Percentiles rank a stretch among this genome's conserved stretches.
Evolutionary conservation across 345 rosid genomes (phyloP).

Genomic region (Rhizophora mangle): DNA sequence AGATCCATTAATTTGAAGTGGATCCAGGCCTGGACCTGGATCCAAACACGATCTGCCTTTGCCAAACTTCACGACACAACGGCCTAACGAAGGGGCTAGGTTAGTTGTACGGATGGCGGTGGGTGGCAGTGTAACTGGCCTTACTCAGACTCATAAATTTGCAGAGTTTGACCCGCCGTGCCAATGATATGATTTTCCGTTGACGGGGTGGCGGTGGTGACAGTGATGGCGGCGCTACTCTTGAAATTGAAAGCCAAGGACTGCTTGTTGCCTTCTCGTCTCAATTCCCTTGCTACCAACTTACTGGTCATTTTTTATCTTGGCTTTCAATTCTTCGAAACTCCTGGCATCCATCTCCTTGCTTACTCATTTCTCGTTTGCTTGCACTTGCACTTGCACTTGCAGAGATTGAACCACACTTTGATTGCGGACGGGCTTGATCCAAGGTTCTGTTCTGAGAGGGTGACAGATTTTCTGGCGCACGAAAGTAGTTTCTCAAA

Average conservation of each 20-base stretch:
- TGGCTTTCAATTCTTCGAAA: constrained; percentile 37
- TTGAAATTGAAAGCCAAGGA: constrained; percentile 25
- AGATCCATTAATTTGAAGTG: too few species aligned
- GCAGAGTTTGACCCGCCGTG: too few species aligned
- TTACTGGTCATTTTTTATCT: constrained; percentile 37
- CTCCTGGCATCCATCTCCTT: neutral
- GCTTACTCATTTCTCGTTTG: neutral
- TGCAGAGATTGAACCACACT: constrained; percentile 41
- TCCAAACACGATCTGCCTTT: too few species aligned
- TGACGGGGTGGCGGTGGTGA: too few species aligned
- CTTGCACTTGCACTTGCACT: constrained; percentile 4
- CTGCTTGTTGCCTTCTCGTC: constrained; percentile 26
- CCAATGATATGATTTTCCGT: too few species aligned
- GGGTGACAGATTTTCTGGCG: constrained; percentile 21
- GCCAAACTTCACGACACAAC: too few species aligned
- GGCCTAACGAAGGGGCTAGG: too few species aligned
- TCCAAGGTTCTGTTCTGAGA: constrained; percentile 8
- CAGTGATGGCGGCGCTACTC: too few species aligned
- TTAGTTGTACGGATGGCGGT: too few species aligned
- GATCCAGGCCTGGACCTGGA: too few species aligned
- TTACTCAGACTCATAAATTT: too few species aligned
- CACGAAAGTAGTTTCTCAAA: constrained; percentile 24
- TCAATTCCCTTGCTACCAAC: constrained; percentile 33
- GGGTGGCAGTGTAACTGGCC: too few species aligned
- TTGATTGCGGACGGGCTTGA: constrained; percentile 23